Evolutionary conservation across 2,329 filamentous ascomycete species (phyloP), one percentile per base, ranked within the genome.

Genomic region (Ascochyta rabiei): DNA sequence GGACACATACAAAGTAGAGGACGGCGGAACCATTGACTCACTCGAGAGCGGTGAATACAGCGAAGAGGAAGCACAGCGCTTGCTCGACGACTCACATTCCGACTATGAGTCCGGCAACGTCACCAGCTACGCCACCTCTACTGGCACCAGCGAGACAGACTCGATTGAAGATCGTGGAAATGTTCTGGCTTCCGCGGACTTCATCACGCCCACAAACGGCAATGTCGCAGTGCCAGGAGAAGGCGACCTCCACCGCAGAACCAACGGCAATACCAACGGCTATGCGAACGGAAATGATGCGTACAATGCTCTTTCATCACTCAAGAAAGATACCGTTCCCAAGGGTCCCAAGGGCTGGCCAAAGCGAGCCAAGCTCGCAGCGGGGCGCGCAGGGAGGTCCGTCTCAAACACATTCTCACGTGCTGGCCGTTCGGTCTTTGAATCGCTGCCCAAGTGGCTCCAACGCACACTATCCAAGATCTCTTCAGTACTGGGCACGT

Each of bases 1-100:
- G 62, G 86, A 88, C 43, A 84, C 84, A 59, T 91, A 90, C 67
- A 80, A 83, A 12, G 86, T 89, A 48, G 87, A 89, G 54, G 81
- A 84, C 34, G 71, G 66, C 9, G 76, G 76, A 24, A 70, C 68
- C 38, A 72, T 75, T 41, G 66, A 72, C 6, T 64, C 68, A 16
- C 69, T 79, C 42, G 79, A 81, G 56, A 75, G 74, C 43, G 77
- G 88, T 15, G 80, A 85, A 56, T 87, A 86, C 42, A 78, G 79
- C 9, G 76, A 80, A 10, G 81, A 84, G 39, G 72, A 75, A 57
- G 66, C 67, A 30, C 70, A 72, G 43, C 66, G 62, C 33, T 48
- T 77, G 69, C 39, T 79, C 82, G 47, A 70, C 51, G 70, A 73
- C 43, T 73, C 72, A 21, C 64, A 80, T 39, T 80, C 79, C n/a